A percentile compares a stretch with the other conserved stretches of the same genome.
phyloP scores from a whole-genome alignment of 1,284 basidiomycete species.

The Cutaneotrichosporon sp. region DNA sequence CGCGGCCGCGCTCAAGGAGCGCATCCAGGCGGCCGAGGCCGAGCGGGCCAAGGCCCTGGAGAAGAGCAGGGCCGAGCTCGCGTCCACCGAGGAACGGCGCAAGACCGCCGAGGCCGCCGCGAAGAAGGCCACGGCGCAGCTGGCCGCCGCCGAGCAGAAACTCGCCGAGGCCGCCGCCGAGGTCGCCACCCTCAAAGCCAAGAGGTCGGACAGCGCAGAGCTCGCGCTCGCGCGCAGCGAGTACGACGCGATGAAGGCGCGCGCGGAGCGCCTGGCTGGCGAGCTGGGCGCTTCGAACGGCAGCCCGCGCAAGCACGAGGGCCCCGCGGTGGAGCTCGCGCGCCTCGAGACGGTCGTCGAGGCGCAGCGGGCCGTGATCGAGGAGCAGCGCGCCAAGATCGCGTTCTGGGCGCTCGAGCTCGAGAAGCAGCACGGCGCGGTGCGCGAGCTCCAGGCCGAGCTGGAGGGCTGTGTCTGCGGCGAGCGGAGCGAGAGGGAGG shows the following conservation, averaged over 20 bases:
- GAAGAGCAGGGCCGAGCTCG: not conserved
- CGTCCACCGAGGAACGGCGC: not conserved
- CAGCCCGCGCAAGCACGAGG: no score
- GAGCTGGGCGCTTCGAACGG: conserved; percentile 10
- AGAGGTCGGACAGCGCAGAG: conserved; percentile 10
- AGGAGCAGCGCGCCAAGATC: conserved; percentile 49
- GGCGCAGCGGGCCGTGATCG: conserved; percentile 46
- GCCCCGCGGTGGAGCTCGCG: conserved; percentile 42
- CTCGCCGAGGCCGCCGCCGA: not conserved
- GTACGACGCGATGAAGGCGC: conserved; percentile 8
- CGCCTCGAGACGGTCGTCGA: conserved; percentile 49
- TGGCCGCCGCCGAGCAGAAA: not conserved
- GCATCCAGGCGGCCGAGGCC: conserved; percentile 57
- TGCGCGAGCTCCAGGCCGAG: conserved; percentile 38
- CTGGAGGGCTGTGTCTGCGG: not conserved
- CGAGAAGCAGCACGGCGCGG: conserved; percentile 46
- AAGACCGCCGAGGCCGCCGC: not conserved
- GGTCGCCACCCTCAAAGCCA: not conserved
- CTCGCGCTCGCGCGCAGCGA: conserved; percentile 11
- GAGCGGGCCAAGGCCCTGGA: conserved; percentile 84
- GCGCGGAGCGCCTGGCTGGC: conserved; percentile 17
- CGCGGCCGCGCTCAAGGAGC: not conserved
- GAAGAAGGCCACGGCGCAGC: not conserved
- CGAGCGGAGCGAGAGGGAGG: not conserved
- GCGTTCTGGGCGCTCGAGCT: conserved; percentile 49